Percentiles rank a stretch among this genome's conserved stretches.
These are phyloP conservation scores for Bullera alba DNA, from an alignment of 768 basidiomycete genomes.

Conservation along the genomic window DNA sequence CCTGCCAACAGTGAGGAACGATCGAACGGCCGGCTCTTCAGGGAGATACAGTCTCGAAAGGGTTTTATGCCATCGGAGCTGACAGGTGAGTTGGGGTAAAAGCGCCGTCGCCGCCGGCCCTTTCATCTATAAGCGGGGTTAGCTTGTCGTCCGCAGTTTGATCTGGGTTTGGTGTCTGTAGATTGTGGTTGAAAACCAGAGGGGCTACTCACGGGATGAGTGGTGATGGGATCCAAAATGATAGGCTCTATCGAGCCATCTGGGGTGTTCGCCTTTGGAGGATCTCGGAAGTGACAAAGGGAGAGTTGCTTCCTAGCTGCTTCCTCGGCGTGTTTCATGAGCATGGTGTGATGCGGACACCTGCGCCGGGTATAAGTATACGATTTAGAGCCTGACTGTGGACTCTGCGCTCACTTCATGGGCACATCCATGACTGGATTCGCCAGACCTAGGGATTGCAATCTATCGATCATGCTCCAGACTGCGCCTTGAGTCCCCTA, in stretches of 20 bases:
- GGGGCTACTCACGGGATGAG: conserved; percentile 21
- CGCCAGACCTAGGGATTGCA: conserved; percentile 32
- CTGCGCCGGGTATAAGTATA: conserved; percentile 1
- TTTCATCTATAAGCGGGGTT: conserved; percentile 7
- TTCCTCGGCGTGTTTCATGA: conserved; percentile 37
- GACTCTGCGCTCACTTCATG: conserved; percentile 39
- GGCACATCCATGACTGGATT: conserved; percentile 43
- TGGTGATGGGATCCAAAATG: conserved; percentile 34
- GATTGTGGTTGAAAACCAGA: neutral
- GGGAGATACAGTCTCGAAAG: conserved; percentile 24
- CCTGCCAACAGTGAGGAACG: conserved; percentile 35
- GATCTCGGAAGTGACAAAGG: conserved; percentile 9
- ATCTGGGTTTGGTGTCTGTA: conserved; percentile 1
- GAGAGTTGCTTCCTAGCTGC: conserved; percentile 21
- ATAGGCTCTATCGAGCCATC: conserved; percentile 2
- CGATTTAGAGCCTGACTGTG: neutral
- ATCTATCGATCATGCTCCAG: conserved; percentile 29
- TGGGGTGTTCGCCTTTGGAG: neutral
- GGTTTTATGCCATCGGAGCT: conserved; percentile 41
- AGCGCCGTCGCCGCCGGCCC: conserved; percentile 26
- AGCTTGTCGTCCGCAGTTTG: no score
- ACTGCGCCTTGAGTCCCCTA: conserved; percentile 40
- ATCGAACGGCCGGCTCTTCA: conserved; percentile 10
- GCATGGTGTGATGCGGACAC: conserved; percentile 37
- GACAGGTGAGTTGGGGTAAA: conserved; percentile 27